Base-by-base conservation (phyloP, 2,329 filamentous ascomycete genomes). In the Aspergillus neotritici region DNA sequence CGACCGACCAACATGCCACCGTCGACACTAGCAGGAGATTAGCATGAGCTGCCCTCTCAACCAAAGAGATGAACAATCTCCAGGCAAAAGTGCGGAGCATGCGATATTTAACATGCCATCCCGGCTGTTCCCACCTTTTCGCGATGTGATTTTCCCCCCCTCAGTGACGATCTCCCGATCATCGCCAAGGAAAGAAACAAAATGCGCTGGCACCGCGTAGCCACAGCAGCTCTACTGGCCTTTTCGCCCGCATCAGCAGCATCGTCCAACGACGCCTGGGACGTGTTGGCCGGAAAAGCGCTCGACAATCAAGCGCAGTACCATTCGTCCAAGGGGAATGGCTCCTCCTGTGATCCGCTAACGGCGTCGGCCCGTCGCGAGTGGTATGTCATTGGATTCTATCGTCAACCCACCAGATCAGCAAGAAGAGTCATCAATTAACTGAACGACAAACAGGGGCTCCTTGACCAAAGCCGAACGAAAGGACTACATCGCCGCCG, bases 281-380 rank as follows among this genome's bases (percentile, higher is more conserved):
- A 48, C 33, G 14, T 36, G 10, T 34, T 48, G 15, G 34, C 46
- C 10, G 43, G 41, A 10, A 45, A 48, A 25, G 46, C 46, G 13
- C 29, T 48, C 4, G 15, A 21, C 12, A 48, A 44, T 14, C 43
- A 48, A 39, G 14, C 39, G 3, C 30, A 35, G 9, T 41, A 48
- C 21, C 21, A 45, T 14, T 33, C 25, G 14, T n/a, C 40, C 10
- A 31, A 41, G 14, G 32, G 35, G 8, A n/a, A 25, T 10, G 36
- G 37, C 25, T 31, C 40, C 13, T 46, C 40, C 13, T 46, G 44
- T 36, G 43, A 34, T n/a, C 28, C 17, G 9, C 15, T n/a, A 11
- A 34, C 29, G 12, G 38, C 15, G 2, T 15, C 38, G 5, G 30
- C 34, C 10, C 38, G 38, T 17, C 14, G 38, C 21, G 38, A 40